These are phyloP conservation scores for Laburnicola sp. DNA, from an alignment of 2,329 filamentous ascomycete species.

Conservation along the genomic window DNA sequence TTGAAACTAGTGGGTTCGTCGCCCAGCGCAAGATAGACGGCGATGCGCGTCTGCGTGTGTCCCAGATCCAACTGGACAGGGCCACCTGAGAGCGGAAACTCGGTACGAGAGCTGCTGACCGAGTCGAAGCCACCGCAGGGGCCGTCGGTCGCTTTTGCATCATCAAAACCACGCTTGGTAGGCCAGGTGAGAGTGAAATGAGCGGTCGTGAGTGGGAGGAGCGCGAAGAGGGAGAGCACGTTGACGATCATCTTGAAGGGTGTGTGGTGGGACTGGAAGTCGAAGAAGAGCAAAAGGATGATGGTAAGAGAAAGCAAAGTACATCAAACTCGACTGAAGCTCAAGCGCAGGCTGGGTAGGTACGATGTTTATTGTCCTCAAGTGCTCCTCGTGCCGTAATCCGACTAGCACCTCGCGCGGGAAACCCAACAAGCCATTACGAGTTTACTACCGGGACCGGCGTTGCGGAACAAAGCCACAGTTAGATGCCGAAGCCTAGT, in stretches of 20 bases:
- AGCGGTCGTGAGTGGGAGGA: slow-evolving; percentile 53
- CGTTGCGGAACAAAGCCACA: not conserved
- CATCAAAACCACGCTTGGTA: slow-evolving; percentile 52
- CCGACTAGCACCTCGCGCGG: slow-evolving; percentile 27
- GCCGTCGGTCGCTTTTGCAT: slow-evolving; percentile 51
- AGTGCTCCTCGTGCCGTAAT: slow-evolving; percentile 31
- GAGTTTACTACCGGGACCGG: no score
- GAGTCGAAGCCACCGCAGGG: slow-evolving; percentile 57
- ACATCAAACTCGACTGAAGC: slow-evolving; percentile 2
- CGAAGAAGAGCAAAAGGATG: not conserved
- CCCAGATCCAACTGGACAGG: slow-evolving; percentile 57
- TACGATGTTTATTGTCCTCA: slow-evolving; percentile 35
- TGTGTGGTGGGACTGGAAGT: not conserved
- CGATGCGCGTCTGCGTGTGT: slow-evolving; percentile 56
- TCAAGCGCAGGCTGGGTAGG: slow-evolving; percentile 20
- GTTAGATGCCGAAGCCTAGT: slow-evolving; percentile 1
- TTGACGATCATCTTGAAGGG: slow-evolving; percentile 36
- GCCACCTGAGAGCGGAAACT: slow-evolving; percentile 54
- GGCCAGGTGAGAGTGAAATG: slow-evolving; percentile 62
- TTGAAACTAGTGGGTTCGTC: slow-evolving; percentile 66
- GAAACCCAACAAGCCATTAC: slow-evolving; percentile 26
- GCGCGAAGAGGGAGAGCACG: slow-evolving; percentile 44
- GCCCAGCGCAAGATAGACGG: slow-evolving; percentile 58
- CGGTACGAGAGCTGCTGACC: slow-evolving; percentile 50
- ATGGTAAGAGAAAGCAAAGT: not conserved